phyloP scores from a whole-genome alignment of 129 eudicot genomes.

The Artemisia tridentata region DNA sequence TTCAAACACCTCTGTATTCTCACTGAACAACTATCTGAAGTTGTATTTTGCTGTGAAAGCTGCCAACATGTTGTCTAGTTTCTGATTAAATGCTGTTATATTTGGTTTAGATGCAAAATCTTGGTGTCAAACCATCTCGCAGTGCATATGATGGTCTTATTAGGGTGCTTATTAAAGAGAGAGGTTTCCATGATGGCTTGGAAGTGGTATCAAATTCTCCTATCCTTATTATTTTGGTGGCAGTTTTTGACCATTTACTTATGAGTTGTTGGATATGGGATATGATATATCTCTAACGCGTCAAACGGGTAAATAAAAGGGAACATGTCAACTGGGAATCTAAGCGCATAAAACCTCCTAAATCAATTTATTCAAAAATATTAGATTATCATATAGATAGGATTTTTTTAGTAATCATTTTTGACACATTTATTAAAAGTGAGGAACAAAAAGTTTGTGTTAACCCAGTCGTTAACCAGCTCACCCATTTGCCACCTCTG shows the following conservation, averaged over 20 bases:
- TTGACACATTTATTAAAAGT: too few relatives aligned
- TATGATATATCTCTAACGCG: too few relatives aligned
- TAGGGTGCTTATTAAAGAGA: conserved; percentile 45
- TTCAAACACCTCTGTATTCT: neutral
- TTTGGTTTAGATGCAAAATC: conserved; percentile 72
- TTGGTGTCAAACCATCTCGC: conserved; percentile 77
- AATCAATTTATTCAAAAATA: too few relatives aligned
- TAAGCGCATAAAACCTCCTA: too few relatives aligned
- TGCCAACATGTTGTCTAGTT: neutral
- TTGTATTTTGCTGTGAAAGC: neutral
- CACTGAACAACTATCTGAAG: neutral
- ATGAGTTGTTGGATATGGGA: neutral
- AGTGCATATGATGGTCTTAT: conserved; percentile 60
- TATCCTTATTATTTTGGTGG: neutral
- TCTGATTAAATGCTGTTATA: conserved; percentile 11
- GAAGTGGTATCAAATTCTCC: conserved; percentile 48
- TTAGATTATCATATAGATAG: too few relatives aligned
- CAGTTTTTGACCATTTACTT: neutral
- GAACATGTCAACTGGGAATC: too few relatives aligned
- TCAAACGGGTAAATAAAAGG: too few relatives aligned
- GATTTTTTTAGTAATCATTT: too few relatives aligned
- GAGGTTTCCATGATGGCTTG: conserved; percentile 55
- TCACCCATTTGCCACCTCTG: too few relatives aligned
- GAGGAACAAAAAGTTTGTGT: too few relatives aligned
- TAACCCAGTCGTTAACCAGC: too few relatives aligned